A percentile compares a stretch with the other conserved stretches of the same genome.
Evolutionary conservation across 148 eudicot species (phyloP).

Genomic region (Gaultheria prostrata): DNA sequence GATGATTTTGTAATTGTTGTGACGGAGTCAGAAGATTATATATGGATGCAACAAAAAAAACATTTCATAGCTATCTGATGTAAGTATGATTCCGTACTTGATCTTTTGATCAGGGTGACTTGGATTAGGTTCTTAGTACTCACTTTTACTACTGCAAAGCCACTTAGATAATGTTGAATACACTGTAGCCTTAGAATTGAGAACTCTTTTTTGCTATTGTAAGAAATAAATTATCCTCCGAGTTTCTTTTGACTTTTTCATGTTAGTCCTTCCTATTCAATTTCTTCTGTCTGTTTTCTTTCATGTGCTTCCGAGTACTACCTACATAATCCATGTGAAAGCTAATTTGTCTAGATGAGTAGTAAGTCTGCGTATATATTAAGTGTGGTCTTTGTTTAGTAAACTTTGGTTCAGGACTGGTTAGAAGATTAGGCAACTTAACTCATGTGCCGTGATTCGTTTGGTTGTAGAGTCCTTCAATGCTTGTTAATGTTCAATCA

Average conservation of each 20-base stretch:
- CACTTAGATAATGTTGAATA: background rate
- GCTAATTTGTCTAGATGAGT: background rate
- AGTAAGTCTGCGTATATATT: background rate
- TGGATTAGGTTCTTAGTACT: background rate
- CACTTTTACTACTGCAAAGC: background rate
- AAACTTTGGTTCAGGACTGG: background rate
- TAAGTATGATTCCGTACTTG: background rate
- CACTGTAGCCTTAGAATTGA: background rate
- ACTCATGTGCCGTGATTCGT: background rate
- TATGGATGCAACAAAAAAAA: background rate
- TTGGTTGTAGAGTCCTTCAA: background rate
- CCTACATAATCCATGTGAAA: background rate
- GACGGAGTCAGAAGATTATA: background rate
- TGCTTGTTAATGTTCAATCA: background rate
- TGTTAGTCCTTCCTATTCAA: background rate
- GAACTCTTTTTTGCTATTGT: background rate
- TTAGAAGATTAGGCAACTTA: background rate
- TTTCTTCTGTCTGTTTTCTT: background rate
- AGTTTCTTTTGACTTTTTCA: background rate
- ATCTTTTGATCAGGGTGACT: background rate
- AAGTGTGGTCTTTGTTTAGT: background rate
- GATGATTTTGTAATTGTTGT: constrained; percentile 9
- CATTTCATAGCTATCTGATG: background rate
- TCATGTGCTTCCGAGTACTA: background rate
- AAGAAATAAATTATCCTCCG: background rate